phyloP scores from a whole-genome alignment of 805 yeast species.

The Candida ipomoeae region DNA sequence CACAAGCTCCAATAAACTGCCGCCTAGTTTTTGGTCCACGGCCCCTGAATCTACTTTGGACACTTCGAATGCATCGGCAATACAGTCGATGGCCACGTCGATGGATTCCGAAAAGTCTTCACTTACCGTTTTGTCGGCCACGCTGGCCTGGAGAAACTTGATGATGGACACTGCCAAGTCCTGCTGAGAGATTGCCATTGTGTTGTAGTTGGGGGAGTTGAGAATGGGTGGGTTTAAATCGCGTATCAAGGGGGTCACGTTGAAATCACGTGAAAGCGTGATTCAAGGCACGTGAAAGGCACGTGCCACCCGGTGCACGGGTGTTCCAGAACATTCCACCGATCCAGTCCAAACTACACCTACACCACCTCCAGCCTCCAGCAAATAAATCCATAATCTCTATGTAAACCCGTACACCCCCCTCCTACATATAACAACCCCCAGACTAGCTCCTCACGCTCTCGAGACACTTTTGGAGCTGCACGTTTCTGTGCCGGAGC shows the following conservation, averaged over 20 bases:
- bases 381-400: too few relatives aligned
- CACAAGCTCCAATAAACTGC: slow-evolving; percentile 46
- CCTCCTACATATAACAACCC: too few relatives aligned
- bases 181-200: slow-evolving; percentile 49
- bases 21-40: slow-evolving; percentile 39
- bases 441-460: neutral
- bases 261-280: neutral
- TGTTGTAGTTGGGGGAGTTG: neutral
- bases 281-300: too few relatives aligned
- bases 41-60: slow-evolving; percentile 41
- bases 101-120: slow-evolving; percentile 84
- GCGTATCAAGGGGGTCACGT: too few relatives aligned
- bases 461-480: slow-evolving; percentile 2
- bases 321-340: slow-evolving; percentile 17
- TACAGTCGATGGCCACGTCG: slow-evolving; percentile 91
- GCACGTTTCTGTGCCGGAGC: neutral
- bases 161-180: slow-evolving; percentile 72
- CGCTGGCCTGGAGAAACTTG: slow-evolving; percentile 59
- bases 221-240: neutral
- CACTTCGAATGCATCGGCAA: slow-evolving; percentile 79
- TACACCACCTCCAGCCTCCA: too few relatives aligned
- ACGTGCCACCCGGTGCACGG: slow-evolving; percentile 10
- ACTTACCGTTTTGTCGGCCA: slow-evolving; percentile 57
- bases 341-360: too few relatives aligned
- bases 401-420: too few relatives aligned